Base-by-base conservation (phyloP, 176 grass and related monocot species). In the Thalia dealbata region DNA sequence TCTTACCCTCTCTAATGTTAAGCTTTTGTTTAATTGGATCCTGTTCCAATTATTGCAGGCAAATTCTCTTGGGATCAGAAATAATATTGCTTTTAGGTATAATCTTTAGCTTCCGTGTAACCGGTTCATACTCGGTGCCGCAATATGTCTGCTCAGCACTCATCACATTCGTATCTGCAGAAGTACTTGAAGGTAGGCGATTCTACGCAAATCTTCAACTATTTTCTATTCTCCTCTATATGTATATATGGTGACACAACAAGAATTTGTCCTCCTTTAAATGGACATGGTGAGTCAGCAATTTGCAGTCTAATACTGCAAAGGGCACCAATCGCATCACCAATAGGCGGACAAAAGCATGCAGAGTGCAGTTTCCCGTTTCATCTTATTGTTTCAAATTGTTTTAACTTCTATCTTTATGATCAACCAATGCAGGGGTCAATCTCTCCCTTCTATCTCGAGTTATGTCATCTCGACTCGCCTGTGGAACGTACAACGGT, bases 401-500 rank as follows among this genome's bases (percentile, higher is more conserved):
- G n/a, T 26, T 54, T 10, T 32, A 30, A 25, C 50, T 55, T 3
- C 18, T 32, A 30, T 30, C 50, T 55, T 3, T 25, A 13, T 16
- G 11, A 77, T 7, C 14, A 77, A 69, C 29, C 50, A 15, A 70
- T 91, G 66, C 82, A 93, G 90, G 95, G 38, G 90, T 99, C 15
- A 99, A 91, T 55, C 52, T 99, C 12, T 92, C 90, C 51, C 82
- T 99, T 64, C 87, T 99, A 2, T 99, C 95, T 0, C 71, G 82
- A 67, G 95, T 99, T 27, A 99, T 99, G 95, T 99, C 95, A 35
- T 93, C 90, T 1, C 78, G 90, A 69, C 87, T 99, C 16, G 84
- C 95, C 6, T 74, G 79, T 63, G 95, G 95, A 51, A 99, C 95
- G 45, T 97, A 88, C 74, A 97, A 97, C 7, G 93, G 93, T 7